Evolutionary conservation across 345 rosid genomes (phyloP).

Genomic region (Noccaea bulbosa): DNA sequence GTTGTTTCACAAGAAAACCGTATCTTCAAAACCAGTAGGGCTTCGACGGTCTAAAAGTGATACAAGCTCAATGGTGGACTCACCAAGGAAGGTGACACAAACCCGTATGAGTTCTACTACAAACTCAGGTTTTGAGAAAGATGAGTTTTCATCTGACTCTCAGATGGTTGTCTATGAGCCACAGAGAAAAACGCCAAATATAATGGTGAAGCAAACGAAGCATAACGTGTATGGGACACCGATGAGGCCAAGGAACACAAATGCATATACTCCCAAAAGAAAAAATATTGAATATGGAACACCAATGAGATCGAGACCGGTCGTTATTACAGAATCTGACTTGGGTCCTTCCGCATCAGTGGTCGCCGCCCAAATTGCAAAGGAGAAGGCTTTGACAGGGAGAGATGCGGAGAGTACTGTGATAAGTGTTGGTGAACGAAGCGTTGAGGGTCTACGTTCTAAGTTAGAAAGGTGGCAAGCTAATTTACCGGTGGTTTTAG

Average conservation of each 20-base stretch:
- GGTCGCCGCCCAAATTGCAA: conserved; percentile 71
- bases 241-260: conserved; percentile 37
- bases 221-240: conserved; percentile 42
- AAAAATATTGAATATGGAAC: conserved; percentile 41
- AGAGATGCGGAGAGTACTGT: conserved; percentile 61
- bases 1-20: conserved; percentile 40
- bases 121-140: conserved; percentile 45
- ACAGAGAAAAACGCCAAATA: conserved; percentile 30
- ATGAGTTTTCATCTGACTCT: conserved; percentile 43
- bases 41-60: conserved; percentile 80
- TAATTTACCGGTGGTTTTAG: conserved; percentile 64
- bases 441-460: conserved; percentile 80
- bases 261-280: conserved; percentile 40
- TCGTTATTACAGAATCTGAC: conserved; percentile 64
- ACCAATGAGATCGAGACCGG: conserved; percentile 44
- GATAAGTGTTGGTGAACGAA: conserved; percentile 51
- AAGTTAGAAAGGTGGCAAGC: conserved; percentile 85
- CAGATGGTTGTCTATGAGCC: conserved; percentile 25
- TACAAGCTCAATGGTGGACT: conserved; percentile 62
- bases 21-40: conserved; percentile 59
- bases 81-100: conserved; percentile 37
- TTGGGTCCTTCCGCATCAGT: conserved; percentile 89
- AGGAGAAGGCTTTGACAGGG: conserved; percentile 36
- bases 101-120: conserved; percentile 43
- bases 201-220: conserved; percentile 15